phyloP scores from a whole-genome alignment of 768 basidiomycete species.

The Tulasnella sp. region DNA sequence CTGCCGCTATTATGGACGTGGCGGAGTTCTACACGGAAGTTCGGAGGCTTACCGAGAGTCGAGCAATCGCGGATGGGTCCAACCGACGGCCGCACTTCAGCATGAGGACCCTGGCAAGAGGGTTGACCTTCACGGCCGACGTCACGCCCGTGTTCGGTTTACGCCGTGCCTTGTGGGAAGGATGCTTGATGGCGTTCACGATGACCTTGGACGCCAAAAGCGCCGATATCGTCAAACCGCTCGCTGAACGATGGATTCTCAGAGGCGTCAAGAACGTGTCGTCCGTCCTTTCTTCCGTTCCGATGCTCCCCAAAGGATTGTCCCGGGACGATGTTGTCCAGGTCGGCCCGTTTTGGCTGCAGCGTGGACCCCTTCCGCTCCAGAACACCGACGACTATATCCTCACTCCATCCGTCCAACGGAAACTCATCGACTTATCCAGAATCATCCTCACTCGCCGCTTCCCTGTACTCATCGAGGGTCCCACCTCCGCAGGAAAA shows the following conservation, averaged over 20 bases:
- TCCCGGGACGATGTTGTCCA: slow-evolving; percentile 50
- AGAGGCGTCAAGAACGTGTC: slow-evolving; percentile 66
- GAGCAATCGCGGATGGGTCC: slow-evolving; percentile 83
- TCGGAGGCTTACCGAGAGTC: slow-evolving; percentile 58
- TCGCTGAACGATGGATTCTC: slow-evolving; percentile 71
- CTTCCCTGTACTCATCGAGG: slow-evolving; percentile 94
- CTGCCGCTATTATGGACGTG: slow-evolving; percentile 76
- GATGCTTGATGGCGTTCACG: slow-evolving; percentile 94
- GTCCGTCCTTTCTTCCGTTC: slow-evolving; percentile 63
- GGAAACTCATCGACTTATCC: slow-evolving; percentile 88
- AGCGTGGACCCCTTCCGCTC: slow-evolving; percentile 56
- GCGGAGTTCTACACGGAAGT: slow-evolving; percentile 82
- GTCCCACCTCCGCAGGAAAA: slow-evolving; percentile 95
- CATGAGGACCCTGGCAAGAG: slow-evolving; percentile 89
- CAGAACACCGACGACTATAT: slow-evolving; percentile 73
- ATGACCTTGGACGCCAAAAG: slow-evolving; percentile 80
- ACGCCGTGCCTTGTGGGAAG: slow-evolving; percentile 86
- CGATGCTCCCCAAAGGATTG: slow-evolving; percentile 38
- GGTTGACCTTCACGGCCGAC: slow-evolving; percentile 81
- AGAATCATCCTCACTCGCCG: slow-evolving; percentile 78
- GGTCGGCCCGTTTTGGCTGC: slow-evolving; percentile 85
- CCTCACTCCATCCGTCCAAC: slow-evolving; percentile 89
- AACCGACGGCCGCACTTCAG: slow-evolving; percentile 92
- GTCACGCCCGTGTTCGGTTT: slow-evolving; percentile 65
- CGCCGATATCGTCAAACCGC: slow-evolving; percentile 46